Percentiles rank a stretch among this genome's conserved stretches.
phyloP scores from a whole-genome alignment of 2,329 filamentous ascomycete species.

The Colletotrichum sp. region DNA sequence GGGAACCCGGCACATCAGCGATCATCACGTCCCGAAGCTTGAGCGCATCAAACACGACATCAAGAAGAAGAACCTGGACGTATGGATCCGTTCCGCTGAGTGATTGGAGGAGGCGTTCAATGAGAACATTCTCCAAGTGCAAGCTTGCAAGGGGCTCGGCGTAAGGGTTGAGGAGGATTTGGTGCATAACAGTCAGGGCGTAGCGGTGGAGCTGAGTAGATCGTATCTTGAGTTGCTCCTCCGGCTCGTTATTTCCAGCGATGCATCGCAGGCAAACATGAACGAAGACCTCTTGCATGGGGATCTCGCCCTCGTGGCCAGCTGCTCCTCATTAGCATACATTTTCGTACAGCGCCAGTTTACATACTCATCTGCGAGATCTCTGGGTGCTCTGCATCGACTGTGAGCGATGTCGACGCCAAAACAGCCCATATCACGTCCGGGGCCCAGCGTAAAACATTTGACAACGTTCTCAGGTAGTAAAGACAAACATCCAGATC shows the following conservation, averaged over 20 bases:
- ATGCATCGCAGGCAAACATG: conserved; percentile 70
- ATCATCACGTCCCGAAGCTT: conserved; percentile 61
- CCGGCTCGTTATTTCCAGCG: conserved; percentile 41
- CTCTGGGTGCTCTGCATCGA: conserved; percentile 48
- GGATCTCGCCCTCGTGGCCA: conserved; percentile 58
- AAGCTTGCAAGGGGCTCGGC: conserved; percentile 62
- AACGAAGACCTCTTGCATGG: conserved; percentile 71
- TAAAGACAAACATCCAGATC: conserved; percentile 81
- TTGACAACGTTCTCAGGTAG: conserved; percentile 75
- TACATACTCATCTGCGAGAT: conserved; percentile 57
- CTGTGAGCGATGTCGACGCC: conserved; percentile 62
- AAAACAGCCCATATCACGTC: conserved; percentile 74
- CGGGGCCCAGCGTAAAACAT: conserved; percentile 71
- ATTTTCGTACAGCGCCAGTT: neutral
- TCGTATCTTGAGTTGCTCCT: conserved; percentile 46
- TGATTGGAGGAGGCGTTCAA: conserved; percentile 68
- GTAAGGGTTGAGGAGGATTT: conserved; percentile 69
- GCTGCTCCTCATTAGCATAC: conserved; percentile 39
- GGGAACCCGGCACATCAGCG: conserved; percentile 45
- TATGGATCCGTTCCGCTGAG: conserved; percentile 67
- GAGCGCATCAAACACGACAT: conserved; percentile 76
- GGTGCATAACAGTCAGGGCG: conserved; percentile 71
- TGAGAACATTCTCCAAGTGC: conserved; percentile 72
- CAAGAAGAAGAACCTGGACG: conserved; percentile 78
- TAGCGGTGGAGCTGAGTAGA: conserved; percentile 73